Percentiles rank a stretch among this genome's conserved stretches.
phyloP scores from a whole-genome alignment of 2,329 filamentous ascomycete genomes.

The Dothistroma pini region DNA sequence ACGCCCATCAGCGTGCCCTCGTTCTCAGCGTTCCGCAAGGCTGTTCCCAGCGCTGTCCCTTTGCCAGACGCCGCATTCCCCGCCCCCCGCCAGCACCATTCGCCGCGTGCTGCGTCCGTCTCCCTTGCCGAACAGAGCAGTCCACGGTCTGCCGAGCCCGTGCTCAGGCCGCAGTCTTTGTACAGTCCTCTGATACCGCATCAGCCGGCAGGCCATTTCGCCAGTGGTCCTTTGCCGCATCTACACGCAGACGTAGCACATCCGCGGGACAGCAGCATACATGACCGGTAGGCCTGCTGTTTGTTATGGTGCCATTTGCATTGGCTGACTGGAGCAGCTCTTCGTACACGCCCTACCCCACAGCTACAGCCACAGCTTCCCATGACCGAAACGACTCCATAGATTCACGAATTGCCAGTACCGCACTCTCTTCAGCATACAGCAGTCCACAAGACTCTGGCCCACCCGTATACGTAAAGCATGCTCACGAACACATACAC shows the following conservation, averaged over 20 bases:
- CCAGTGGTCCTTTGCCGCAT: neutral
- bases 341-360: slow-evolving; percentile 17
- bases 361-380: slow-evolving; percentile 1
- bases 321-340: slow-evolving; percentile 8
- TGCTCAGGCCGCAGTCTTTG: slow-evolving; percentile 32
- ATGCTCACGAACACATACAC: slow-evolving; percentile 26
- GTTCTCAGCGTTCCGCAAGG: slow-evolving; percentile 44
- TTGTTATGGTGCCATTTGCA: neutral
- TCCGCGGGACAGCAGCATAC: neutral
- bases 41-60: slow-evolving; percentile 24
- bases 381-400: slow-evolving; percentile 28
- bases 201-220: neutral
- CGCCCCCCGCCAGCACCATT: slow-evolving; percentile 35
- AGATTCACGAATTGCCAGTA: slow-evolving; percentile 27
- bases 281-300: neutral
- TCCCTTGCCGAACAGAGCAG: slow-evolving; percentile 43
- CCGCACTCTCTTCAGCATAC: slow-evolving; percentile 24
- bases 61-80: slow-evolving; percentile 43
- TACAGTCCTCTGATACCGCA: slow-evolving; percentile 32
- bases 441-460: slow-evolving; percentile 27
- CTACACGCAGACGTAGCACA: neutral
- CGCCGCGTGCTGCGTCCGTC: slow-evolving; percentile 45
- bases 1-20: slow-evolving; percentile 37
- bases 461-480: slow-evolving; percentile 25
- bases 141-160: slow-evolving; percentile 32